Evolutionary conservation across 1,284 basidiomycete genomes (phyloP), one percentile per base, ranked within the genome.

Genomic region (Trametes sp.): DNA sequence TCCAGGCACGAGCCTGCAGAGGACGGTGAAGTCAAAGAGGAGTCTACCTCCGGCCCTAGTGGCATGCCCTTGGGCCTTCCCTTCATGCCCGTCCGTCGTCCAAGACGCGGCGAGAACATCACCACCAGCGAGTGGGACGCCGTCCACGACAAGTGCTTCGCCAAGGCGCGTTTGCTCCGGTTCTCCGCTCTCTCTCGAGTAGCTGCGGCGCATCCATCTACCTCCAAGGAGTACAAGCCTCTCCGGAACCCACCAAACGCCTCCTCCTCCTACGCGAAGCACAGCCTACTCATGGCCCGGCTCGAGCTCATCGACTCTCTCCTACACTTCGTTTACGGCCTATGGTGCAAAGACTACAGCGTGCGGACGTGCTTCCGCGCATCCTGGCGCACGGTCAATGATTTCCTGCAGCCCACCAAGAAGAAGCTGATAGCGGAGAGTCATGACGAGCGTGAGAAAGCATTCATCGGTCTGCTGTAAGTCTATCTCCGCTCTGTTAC

Each of bases 391-490:
- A 89, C 85, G 19, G 86, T 88, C 67, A 81, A 84, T 61, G 83
- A 81, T 1, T 90, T 88, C 68, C 76, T 91, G 21, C 74, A 75
- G n/a, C 88, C 85, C 84, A 88, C 85, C 67, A 89, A 86, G 75
- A 76, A 78, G 69, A 88, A 89, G 69, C 90, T 89, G 90, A 77
- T 78, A 23, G 75, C 79, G 57, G 86, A 88, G 69, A 84, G 86
- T 70, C 81, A 82, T 60, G 84, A 84, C 63, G 89, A 91, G 70
- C 84, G 86, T 46, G 90, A 92, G 78, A 87, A 85, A 76, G 88
- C 88, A 42, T 87, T 92, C 58, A 74, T 88, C 67, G 90, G 90
- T 64, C 81, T 92, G 76, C 89, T 92, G 90, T 91, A 84, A 81
- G 90, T 75, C 63, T 56, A 62, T 54, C 63, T 56, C 64, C 38